Evolutionary conservation across 1,284 basidiomycete genomes (phyloP), one percentile per base, ranked within the genome.

Genomic region (Cryptococcus sp.): DNA sequence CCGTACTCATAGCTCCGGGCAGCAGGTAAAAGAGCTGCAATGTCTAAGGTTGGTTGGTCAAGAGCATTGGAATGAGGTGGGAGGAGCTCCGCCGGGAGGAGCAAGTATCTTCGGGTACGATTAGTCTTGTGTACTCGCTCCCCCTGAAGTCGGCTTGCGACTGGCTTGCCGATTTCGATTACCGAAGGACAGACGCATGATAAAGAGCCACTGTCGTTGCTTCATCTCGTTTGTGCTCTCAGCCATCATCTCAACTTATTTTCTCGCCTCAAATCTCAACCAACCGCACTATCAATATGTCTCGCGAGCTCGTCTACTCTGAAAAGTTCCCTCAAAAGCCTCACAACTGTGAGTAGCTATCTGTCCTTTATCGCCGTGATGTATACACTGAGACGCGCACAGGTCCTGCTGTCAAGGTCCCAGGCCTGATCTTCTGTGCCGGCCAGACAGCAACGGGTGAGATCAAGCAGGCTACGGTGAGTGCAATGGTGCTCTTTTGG

Each of bases 271-370:
- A 20, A 50, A 17, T 3, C 13, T 13, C 37, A 38, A 6, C 7
- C 8, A 22, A 22, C 3, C 37, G 4, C 22, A 50, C 13, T 38
- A 34, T 2, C 40, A 60, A 22, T 2, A 55, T 57, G 57, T 52
- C 57, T 37, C 60, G 57, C 25, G 49, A 65, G 55, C 57, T 67
- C 57, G 66, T 72, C 55, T 52, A 41, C 46, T 57, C 41, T 50
- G 70, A 63, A 46, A 62, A 72, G 49, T 72, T 68, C 64, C 70
- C 70, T 20, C 57, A 58, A 44, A 72, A 72, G 59, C 70, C 70
- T 17, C 70, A 72, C 59, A 72, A 72, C 61, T 62, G 69, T 68
- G 15, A 51, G 64, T 63, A 10, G 13, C 23, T 6, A 4, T 47
- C 15, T 7, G 7, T 17, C 7, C 38, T 17, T n/a, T 19, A 46